Evolutionary conservation across 768 basidiomycete genomes (phyloP), one percentile per base, ranked within the genome.

Genomic region (Serendipita sp.): DNA sequence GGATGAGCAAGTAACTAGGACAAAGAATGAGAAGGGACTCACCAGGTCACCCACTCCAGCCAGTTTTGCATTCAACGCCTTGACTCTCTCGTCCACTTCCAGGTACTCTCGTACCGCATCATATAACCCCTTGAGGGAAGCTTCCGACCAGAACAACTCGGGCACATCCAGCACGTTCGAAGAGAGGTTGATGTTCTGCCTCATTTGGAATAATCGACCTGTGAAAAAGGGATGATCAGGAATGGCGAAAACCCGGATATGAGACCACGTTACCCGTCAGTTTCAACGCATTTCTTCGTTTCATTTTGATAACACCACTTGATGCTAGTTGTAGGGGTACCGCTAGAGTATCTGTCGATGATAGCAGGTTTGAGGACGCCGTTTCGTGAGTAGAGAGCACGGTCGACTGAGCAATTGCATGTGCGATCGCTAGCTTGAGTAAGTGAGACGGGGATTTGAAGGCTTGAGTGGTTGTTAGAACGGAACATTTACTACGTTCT

Each of bases 51-150:
- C 88, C 14, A 89, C 88, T 4, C 93, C 87, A 3, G 82, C 84
- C 41, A 96, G 74, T 66, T 90, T 87, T 70, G 95, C 93, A 70
- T 94, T 95, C 66, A 97, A 72, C 11, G 84, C 86, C 70, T 85
- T 81, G 31, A 94, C 91, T 38, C 94, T 73, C 3, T 79, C 82
- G 38, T 81, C 83, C 61, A 96, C 91, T 72, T 97, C 94, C 80
- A 96, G 90, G 69, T 97, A 97, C 67, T 93, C 93, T 63, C 91
- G 77, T 51, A 94, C 91, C 0, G 92, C 91, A 67, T 92, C 90
- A 69, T 97, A 97, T 38, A 97, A 72, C 30, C 83, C 86, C 68
- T 88, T 87, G 67, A 95, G 74, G 66, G 87, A 92, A 11, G 91
- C 92, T 70, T 95, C 93, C 60, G 83, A 85, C 94, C 93, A 96